These are phyloP conservation scores for Saccharomyces hybrid DNA, from an alignment of 1,139 yeast species.

Conservation along the genomic window DNA sequence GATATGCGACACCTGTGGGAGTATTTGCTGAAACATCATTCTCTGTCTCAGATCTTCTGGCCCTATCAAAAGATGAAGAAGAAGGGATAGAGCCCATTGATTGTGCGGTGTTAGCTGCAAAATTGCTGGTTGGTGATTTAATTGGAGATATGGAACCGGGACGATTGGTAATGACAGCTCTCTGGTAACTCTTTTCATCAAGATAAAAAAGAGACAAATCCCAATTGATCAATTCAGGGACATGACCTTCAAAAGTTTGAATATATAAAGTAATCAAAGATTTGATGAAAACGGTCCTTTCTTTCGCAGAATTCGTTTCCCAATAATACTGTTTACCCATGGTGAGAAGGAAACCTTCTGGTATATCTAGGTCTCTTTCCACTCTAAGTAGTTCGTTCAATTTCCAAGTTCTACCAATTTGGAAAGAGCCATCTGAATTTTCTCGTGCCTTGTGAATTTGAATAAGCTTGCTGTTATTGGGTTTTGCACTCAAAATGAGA, in stretches of 20 bases:
- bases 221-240: conserved; percentile 55
- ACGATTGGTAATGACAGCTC: conserved; percentile 22
- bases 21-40: not conserved
- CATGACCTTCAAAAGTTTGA: conserved; percentile 57
- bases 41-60: not conserved
- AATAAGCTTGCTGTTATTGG: conserved; percentile 53
- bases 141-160: conserved; percentile 3
- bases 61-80: not conserved
- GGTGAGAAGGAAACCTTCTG: conserved; percentile 52
- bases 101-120: not conserved
- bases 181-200: conserved; percentile 33
- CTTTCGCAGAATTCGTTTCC: conserved; percentile 66
- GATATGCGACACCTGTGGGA: not conserved
- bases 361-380: conserved; percentile 44
- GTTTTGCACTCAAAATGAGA: conserved; percentile 39
- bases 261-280: conserved; percentile 58
- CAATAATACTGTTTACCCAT: conserved; percentile 81
- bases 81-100: not conserved
- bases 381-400: conserved; percentile 60
- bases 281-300: conserved; percentile 58
- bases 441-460: conserved; percentile 81
- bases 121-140: conserved; percentile 5
- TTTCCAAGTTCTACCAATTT: conserved; percentile 92
- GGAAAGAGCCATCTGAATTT: conserved; percentile 65
- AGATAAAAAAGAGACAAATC: conserved; percentile 34